These are phyloP conservation scores for Phytophthora pluvialis DNA, from an alignment of 352 stramenopile genomes.

Conservation along the genomic window DNA sequence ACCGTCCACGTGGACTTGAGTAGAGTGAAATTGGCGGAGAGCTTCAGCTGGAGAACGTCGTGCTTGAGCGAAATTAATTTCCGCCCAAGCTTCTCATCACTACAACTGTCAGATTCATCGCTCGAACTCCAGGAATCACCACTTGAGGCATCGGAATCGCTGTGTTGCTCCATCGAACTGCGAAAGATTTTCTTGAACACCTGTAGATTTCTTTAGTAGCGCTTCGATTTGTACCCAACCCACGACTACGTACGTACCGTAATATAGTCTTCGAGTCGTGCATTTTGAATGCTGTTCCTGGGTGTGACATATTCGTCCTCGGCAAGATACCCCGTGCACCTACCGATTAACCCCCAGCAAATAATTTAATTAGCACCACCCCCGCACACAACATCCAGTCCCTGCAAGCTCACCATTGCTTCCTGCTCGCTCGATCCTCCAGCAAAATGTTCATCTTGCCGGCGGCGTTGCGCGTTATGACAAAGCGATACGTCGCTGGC, in stretches of 20 bases:
- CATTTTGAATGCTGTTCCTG: neutral
- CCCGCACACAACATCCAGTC: neutral
- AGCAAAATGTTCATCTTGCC: neutral
- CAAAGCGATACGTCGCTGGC: neutral
- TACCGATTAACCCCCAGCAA: neutral
- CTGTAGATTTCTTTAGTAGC: neutral
- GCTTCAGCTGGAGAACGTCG: conserved; percentile 1
- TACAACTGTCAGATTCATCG: neutral
- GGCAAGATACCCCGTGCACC: neutral
- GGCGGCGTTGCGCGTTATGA: neutral
- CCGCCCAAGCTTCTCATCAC: neutral
- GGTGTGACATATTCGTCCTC: neutral
- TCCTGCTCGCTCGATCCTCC: neutral
- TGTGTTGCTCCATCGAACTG: neutral
- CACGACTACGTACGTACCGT: neutral
- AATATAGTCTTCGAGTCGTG: neutral
- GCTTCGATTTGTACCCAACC: neutral
- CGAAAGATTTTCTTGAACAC: neutral
- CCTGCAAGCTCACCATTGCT: neutral
- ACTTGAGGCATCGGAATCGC: neutral
- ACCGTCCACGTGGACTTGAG: neutral
- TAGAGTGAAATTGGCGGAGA: neutral
- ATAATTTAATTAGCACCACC: neutral
- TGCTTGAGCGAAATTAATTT: neutral
- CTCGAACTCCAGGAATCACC: neutral